Evolutionary conservation across 208 protist species (phyloP).

Genomic region (Trypanosoma melophagium): DNA sequence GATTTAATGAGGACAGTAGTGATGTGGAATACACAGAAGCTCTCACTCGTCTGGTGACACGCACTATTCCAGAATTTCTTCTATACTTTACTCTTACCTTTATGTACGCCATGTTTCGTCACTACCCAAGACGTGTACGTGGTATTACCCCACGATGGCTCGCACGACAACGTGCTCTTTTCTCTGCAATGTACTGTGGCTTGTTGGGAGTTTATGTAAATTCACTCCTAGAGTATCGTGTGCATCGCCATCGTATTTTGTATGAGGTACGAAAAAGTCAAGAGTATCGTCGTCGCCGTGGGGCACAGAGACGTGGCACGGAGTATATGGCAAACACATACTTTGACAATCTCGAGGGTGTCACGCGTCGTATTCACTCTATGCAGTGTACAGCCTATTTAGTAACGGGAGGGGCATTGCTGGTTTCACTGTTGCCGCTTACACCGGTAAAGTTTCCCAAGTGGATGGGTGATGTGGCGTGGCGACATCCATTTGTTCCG

Average conservation of each 20-base stretch:
- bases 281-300: slow-evolving; percentile 72
- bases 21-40: slow-evolving; percentile 88
- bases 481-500: slow-evolving; percentile 83
- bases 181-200: slow-evolving; percentile 69
- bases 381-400: slow-evolving; percentile 73
- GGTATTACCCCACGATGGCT: slow-evolving; percentile 83
- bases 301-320: slow-evolving; percentile 44
- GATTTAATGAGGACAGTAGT: slow-evolving; percentile 81
- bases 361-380: slow-evolving; percentile 72
- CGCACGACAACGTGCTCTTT: slow-evolving; percentile 71
- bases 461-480: slow-evolving; percentile 88
- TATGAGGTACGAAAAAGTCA: slow-evolving; percentile 80
- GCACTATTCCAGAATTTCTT: slow-evolving; percentile 76
- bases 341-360: slow-evolving; percentile 76
- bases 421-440: slow-evolving; percentile 66
- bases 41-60: slow-evolving; percentile 62
- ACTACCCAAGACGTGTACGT: slow-evolving; percentile 70
- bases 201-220: slow-evolving; percentile 71
- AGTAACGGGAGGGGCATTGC: slow-evolving; percentile 44
- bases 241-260: slow-evolving; percentile 72
- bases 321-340: slow-evolving; percentile 67
- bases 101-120: slow-evolving; percentile 81
- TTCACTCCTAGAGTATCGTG: slow-evolving; percentile 73
- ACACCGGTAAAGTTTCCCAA: slow-evolving; percentile 78
- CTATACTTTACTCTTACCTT: slow-evolving; percentile 76